Evolutionary conservation across 495 filamentous ascomycete species (phyloP).

Genomic region (Xylaria grammica): DNA sequence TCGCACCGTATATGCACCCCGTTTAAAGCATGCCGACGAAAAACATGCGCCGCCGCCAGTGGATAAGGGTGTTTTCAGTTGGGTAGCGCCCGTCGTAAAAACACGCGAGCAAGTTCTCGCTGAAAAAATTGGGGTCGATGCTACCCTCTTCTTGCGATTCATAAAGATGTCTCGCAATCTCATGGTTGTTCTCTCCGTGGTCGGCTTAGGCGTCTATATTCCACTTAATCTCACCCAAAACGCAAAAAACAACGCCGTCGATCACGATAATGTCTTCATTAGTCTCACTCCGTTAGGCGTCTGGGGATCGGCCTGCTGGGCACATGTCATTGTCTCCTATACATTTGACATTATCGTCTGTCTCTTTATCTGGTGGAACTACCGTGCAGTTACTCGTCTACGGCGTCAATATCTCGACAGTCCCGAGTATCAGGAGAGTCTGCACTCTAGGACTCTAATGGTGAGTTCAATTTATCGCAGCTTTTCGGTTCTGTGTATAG

Average conservation of each 20-base stretch:
- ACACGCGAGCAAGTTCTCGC: constrained; percentile 71
- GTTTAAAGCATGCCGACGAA: constrained; percentile 75
- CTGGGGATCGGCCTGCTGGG: constrained; percentile 64
- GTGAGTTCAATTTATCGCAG: constrained; percentile 38
- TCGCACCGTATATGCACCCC: constrained; percentile 78
- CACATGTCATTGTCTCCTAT: constrained; percentile 75
- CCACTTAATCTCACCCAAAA: constrained; percentile 69
- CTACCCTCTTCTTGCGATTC: constrained; percentile 76
- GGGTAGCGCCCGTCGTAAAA: constrained; percentile 69
- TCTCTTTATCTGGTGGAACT: constrained; percentile 79
- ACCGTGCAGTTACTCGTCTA: constrained; percentile 63
- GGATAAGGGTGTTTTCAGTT: constrained; percentile 74
- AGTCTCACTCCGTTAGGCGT: constrained; percentile 52
- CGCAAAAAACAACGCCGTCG: constrained; percentile 59
- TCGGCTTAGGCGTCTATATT: constrained; percentile 75
- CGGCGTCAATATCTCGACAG: constrained; percentile 75
- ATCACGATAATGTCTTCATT: constrained; percentile 43
- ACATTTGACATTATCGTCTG: constrained; percentile 69
- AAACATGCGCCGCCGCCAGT: constrained; percentile 78
- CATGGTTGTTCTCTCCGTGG: constrained; percentile 66
- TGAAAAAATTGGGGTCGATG: constrained; percentile 76
- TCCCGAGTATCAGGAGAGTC: constrained; percentile 73
- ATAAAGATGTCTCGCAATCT: constrained; percentile 80
- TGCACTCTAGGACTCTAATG: constrained; percentile 80
- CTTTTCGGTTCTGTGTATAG: background rate